A percentile compares a stretch with the other conserved stretches of the same genome.
These are phyloP conservation scores for Westerdykella sp. DNA, from an alignment of 2,329 filamentous ascomycete species.

Conservation along the genomic window DNA sequence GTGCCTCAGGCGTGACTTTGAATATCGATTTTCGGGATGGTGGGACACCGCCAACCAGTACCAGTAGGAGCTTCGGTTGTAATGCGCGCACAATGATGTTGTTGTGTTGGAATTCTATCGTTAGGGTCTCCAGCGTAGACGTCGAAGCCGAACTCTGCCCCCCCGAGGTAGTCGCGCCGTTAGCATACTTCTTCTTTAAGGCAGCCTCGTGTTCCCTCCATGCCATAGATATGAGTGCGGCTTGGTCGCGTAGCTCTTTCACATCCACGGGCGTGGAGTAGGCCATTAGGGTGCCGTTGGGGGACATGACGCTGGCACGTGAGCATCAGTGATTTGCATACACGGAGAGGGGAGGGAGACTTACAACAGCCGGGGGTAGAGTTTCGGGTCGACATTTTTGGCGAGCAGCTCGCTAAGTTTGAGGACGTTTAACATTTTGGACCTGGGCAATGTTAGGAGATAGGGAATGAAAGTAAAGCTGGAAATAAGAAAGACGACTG, in stretches of 20 bases:
- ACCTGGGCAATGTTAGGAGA: not conserved
- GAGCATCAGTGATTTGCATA: slow-evolving; percentile 1
- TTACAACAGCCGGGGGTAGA: slow-evolving; percentile 41
- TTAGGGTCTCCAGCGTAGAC: slow-evolving; percentile 38
- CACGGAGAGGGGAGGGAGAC: slow-evolving; percentile 6
- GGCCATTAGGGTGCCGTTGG: slow-evolving; percentile 46
- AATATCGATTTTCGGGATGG: slow-evolving; percentile 35
- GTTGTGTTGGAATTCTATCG: slow-evolving; percentile 41
- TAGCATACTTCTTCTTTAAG: not conserved
- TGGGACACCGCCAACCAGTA: slow-evolving; percentile 45
- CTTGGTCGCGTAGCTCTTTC: slow-evolving; percentile 45
- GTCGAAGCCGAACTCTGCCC: slow-evolving; percentile 5
- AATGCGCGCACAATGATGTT: slow-evolving; percentile 45
- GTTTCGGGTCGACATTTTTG: slow-evolving; percentile 38
- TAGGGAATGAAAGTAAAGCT: not conserved
- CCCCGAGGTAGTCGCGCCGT: slow-evolving; percentile 4
- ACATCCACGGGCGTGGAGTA: slow-evolving; percentile 46
- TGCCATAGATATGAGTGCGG: slow-evolving; percentile 43
- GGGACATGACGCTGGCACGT: slow-evolving; percentile 42
- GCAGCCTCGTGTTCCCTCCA: slow-evolving; percentile 42
- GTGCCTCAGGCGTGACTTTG: slow-evolving; percentile 41
- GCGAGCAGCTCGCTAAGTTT: slow-evolving; percentile 40
- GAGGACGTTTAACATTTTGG: slow-evolving; percentile 39
- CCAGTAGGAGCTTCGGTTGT: slow-evolving; percentile 43
- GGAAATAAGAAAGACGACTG: not conserved